Percentiles rank a stretch among this genome's conserved stretches.
Conservation (phyloP, 139 green algal genomes). For the Chlamydomonas sp. region DNA sequence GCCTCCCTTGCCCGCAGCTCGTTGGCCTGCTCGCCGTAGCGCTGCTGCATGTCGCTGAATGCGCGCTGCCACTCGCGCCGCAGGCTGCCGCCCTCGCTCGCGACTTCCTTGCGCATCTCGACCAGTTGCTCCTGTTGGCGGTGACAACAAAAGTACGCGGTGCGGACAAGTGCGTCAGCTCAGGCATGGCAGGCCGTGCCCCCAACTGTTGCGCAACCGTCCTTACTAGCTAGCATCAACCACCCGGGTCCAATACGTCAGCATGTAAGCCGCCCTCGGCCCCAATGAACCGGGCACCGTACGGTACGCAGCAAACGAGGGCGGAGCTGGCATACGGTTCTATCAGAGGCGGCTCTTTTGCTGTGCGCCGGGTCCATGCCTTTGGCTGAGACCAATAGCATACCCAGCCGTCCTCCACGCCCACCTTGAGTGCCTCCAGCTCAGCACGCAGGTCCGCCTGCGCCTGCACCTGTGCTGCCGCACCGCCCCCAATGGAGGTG, state of each 20-base stretch:
- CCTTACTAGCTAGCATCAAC: not conserved
- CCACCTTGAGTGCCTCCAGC: constrained; percentile 19
- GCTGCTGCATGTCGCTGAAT: constrained; percentile 37
- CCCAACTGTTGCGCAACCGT: not conserved
- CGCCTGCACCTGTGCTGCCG: not conserved
- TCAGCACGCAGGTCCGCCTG: not conserved
- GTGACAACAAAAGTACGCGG: not conserved
- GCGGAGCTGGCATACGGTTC: not conserved
- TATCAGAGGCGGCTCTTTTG: not conserved
- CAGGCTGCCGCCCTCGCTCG: constrained; percentile 25
- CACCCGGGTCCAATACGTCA: not conserved
- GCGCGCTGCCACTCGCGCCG: constrained; percentile 37
- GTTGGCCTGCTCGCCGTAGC: constrained; percentile 17
- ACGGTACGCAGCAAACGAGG: too few species aligned
- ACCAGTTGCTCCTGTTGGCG: not conserved
- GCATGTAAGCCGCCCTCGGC: not conserved
- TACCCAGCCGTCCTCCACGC: not conserved
- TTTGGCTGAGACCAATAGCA: not conserved
- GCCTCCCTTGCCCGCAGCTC: not conserved
- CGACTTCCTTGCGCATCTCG: constrained; percentile 13
- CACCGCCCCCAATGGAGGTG: too few species aligned
- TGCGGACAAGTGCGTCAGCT: not conserved
- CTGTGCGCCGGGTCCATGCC: not conserved
- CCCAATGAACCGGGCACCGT: too few species aligned
- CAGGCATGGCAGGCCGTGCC: not conserved